Base-by-base conservation (phyloP, 257 asterid genomes). In the Galeopsis tetrahit region DNA sequence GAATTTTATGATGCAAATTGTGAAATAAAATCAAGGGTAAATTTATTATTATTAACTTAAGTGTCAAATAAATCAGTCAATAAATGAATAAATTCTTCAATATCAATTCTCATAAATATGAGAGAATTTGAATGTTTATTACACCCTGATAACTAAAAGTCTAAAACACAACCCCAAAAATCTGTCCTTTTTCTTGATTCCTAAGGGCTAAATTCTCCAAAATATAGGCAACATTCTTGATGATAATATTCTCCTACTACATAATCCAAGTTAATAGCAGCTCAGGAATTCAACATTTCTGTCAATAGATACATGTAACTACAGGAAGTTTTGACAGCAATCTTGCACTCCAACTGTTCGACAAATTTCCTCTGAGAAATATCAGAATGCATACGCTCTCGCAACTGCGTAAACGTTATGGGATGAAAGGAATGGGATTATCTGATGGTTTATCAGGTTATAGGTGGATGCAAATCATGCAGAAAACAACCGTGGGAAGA, bases 401-500 rank as follows among this genome's bases (percentile, higher is more conserved):
- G 53, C 76, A 73, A 56, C 51, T 80, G 43, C 74, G 35, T 10
- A 65, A 53, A 56, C 75, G 73, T 43, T 14, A 34, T 61, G 15
- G 66, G 46, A 5, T 14, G 57, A 62, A 56, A 48, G 34, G 34
- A 74, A 58, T 7, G 39, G 77, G 64, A 44, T 33, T 39, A 3
- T 49, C 46, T 5, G 62, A 65, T 49, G 14, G 75, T 13, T 52
- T 43, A 55, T 78, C 79, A 42, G 76, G 77, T 11, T 72, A 73
- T 60, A 77, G 76, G 64, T 71, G 72, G 69, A 35, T 63, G 6
- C 95, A 84, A 68, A 68, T 85, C 67, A 82, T 82, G 95, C 79
- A 68, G 72, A 87, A 84, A 77, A 38, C 86, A 58, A 82, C 91
- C 11, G 84, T 78, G 53, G 99, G 95, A 65, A 71, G 85, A 75